These are phyloP conservation scores for Tuber microsphaerosporum DNA, from an alignment of 495 filamentous ascomycete genomes.

Conservation along the genomic window DNA sequence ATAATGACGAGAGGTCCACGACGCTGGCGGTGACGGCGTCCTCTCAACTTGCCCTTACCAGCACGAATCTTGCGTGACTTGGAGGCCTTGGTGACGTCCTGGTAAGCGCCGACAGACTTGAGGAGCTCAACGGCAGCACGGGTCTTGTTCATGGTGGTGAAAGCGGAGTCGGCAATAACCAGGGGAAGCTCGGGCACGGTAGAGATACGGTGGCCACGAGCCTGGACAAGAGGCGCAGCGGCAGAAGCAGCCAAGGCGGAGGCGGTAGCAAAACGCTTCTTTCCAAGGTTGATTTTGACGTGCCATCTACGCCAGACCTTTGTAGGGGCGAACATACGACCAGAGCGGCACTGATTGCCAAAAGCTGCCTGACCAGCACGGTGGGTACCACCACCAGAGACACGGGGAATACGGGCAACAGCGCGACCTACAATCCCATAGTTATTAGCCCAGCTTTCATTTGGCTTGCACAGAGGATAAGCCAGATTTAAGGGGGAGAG, in stretches of 20 bases:
- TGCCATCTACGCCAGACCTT: constrained; percentile 99
- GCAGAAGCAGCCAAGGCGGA: constrained; percentile 96
- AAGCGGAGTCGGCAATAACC: constrained; percentile 81
- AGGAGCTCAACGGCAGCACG: constrained; percentile 77
- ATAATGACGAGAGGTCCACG: constrained; percentile 96
- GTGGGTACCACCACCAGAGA: constrained; percentile 99
- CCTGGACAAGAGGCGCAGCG: constrained; percentile 84
- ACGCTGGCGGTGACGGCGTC: constrained; percentile 90
- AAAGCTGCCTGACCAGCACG: constrained; percentile 99
- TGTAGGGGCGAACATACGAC: constrained; percentile 99
- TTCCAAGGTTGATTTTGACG: constrained; percentile 96
- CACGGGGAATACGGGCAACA: constrained; percentile 99
- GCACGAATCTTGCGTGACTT: constrained; percentile 87
- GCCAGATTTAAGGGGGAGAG: constrained; percentile 2
- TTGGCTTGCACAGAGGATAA: not conserved
- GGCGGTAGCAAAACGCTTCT: constrained; percentile 96
- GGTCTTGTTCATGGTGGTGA: constrained; percentile 80
- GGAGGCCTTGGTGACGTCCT: constrained; percentile 89
- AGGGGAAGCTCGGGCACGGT: constrained; percentile 92
- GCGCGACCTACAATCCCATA: constrained; percentile 64
- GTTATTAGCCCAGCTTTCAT: constrained; percentile 28
- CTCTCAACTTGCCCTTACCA: constrained; percentile 95
- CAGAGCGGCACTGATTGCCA: constrained; percentile 99
- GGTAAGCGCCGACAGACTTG: constrained; percentile 77
- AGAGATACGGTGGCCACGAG: constrained; percentile 90